Conservation (phyloP, 768 basidiomycete genomes). For the Lactarius hengduanensis region DNA sequence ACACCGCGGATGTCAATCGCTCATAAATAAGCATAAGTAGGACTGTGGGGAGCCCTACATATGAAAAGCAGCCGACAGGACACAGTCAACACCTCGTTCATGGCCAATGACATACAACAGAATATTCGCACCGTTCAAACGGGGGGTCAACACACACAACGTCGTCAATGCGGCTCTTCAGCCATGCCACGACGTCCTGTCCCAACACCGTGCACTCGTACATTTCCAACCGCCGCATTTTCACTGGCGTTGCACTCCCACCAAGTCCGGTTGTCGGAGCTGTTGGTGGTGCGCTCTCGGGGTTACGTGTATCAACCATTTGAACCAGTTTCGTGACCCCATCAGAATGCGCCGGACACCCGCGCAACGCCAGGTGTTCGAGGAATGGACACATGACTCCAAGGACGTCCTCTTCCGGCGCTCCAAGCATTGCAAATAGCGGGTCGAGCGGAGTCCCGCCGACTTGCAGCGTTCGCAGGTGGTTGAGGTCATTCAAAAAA, state of each 20-base stretch:
- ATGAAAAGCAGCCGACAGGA: constrained; percentile 24
- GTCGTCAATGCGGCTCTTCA: constrained; percentile 57
- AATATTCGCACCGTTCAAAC: constrained; percentile 42
- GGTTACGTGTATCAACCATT: constrained; percentile 71
- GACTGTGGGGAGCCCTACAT: constrained; percentile 29
- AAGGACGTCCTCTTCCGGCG: constrained; percentile 57
- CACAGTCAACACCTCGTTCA: constrained; percentile 23
- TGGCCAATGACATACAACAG: constrained; percentile 29
- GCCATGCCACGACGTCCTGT: constrained; percentile 67
- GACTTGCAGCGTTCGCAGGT: constrained; percentile 58
- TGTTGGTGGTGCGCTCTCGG: constrained; percentile 41
- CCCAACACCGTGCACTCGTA: constrained; percentile 65
- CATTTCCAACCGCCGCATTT: constrained; percentile 59
- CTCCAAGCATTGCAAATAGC: constrained; percentile 54
- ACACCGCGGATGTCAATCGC: constrained; percentile 1
- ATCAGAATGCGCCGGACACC: constrained; percentile 63
- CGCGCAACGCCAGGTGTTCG: constrained; percentile 56
- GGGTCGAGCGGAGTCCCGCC: constrained; percentile 67
- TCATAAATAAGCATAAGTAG: constrained; percentile 32
- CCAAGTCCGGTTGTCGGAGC: constrained; percentile 37
- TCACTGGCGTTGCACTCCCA: constrained; percentile 50
- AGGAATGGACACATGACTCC: constrained; percentile 65
- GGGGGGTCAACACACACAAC: constrained; percentile 62
- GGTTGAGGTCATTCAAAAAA: constrained; percentile 58
- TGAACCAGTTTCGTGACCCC: constrained; percentile 66